Conservation (phyloP, 2,329 filamentous ascomycete genomes). For the Aschersonia sp. region DNA sequence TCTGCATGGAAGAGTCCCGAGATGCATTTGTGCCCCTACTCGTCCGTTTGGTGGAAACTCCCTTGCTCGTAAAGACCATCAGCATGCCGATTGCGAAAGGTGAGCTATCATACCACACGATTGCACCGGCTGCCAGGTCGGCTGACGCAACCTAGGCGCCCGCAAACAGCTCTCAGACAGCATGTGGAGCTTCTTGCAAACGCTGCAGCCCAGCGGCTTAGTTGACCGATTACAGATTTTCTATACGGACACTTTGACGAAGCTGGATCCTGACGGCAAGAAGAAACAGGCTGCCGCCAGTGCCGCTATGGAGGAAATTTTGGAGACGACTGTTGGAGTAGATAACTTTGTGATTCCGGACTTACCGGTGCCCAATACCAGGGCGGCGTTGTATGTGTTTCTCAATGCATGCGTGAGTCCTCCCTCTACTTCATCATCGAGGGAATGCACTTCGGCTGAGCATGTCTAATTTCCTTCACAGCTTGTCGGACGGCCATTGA, state of each 20-base stretch:
- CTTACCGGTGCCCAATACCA: constrained; percentile 56
- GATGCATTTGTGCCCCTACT: constrained; percentile 51
- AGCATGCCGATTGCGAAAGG: constrained; percentile 37
- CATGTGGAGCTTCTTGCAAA: constrained; percentile 37
- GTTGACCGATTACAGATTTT: constrained; percentile 41
- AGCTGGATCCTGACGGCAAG: constrained; percentile 38
- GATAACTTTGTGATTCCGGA: constrained; percentile 45
- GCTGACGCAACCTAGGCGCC: constrained; percentile 17
- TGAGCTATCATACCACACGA: constrained; percentile 11
- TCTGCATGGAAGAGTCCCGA: constrained; percentile 37
- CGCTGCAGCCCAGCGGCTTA: constrained; percentile 42
- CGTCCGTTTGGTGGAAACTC: constrained; percentile 46
- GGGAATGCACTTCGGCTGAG: not conserved
- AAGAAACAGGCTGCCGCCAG: constrained; percentile 31
- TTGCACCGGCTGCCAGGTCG: not conserved
- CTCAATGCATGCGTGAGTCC: constrained; percentile 59
- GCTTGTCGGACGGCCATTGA: constrained; percentile 67
- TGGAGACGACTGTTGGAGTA: constrained; percentile 40
- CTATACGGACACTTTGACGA: constrained; percentile 38
- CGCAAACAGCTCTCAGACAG: constrained; percentile 35
- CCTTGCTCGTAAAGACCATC: constrained; percentile 36
- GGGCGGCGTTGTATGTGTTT: constrained; percentile 74
- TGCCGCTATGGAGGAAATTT: constrained; percentile 38
- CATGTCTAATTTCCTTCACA: constrained; percentile 16
- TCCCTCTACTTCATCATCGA: not conserved